Percentiles rank a stretch among this genome's conserved stretches.
These are phyloP conservation scores for Epichloe elymi DNA, from an alignment of 2,329 filamentous ascomycete species.

Conservation along the genomic window DNA sequence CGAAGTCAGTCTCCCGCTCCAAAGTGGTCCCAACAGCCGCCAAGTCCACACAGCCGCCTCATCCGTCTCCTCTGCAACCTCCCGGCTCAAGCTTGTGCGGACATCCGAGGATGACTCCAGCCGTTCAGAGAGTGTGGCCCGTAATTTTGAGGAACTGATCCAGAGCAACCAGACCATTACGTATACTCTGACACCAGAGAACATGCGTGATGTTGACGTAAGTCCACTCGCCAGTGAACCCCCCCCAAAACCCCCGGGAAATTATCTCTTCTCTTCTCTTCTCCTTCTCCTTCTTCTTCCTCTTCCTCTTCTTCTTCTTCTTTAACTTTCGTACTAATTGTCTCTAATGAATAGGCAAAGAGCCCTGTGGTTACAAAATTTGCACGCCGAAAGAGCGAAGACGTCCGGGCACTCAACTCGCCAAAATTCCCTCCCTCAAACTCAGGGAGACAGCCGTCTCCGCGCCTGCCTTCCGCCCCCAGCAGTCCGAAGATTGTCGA, in stretches of 20 bases:
- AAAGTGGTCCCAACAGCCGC: constrained; percentile 16
- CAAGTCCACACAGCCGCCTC: constrained; percentile 37
- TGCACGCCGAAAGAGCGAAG: constrained; percentile 31
- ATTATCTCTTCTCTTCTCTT: background rate
- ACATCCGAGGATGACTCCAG: constrained; percentile 45
- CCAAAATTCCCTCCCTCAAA: constrained; percentile 35
- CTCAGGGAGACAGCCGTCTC: constrained; percentile 14
- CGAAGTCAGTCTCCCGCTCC: constrained; percentile 15
- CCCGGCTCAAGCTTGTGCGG: constrained; percentile 39
- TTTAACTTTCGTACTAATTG: background rate
- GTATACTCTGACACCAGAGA: constrained; percentile 69
- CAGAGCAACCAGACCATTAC: constrained; percentile 72
- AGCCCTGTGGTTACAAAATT: constrained; percentile 28
- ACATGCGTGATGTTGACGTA: constrained; percentile 65
- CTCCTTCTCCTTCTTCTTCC: too few species aligned
- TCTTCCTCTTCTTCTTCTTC: background rate
- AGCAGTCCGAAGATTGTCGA: constrained; percentile 7
- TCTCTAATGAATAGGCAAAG: constrained; percentile 20
- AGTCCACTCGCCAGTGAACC: constrained; percentile 16
- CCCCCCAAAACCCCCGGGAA: background rate
- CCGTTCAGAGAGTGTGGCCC: constrained; percentile 44
- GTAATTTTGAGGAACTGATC: constrained; percentile 67
- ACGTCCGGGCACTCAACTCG: constrained; percentile 26
- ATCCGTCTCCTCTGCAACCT: constrained; percentile 34
- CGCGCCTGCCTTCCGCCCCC: constrained; percentile 4